Conservation (phyloP, 1,284 basidiomycete species). For the Ustilago shanxiensis region DNA sequence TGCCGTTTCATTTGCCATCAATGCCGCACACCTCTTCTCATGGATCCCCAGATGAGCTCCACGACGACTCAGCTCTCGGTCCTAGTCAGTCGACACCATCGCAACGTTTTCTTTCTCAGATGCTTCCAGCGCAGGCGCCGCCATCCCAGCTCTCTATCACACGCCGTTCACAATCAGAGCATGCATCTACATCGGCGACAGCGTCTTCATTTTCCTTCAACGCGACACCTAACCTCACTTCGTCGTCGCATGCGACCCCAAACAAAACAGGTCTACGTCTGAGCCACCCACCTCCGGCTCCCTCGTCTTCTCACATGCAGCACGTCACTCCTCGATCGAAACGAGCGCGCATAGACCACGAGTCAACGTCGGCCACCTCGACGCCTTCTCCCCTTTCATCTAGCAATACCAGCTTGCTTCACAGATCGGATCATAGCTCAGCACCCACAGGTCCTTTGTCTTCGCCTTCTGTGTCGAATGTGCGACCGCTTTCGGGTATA, state of each 20-base stretch:
- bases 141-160: neutral
- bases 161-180: neutral
- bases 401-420: neutral
- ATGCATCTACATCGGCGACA: neutral
- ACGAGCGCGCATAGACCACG: constrained; percentile 11
- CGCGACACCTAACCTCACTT: neutral
- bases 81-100: constrained; percentile 13
- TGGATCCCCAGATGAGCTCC: constrained; percentile 6
- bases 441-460: constrained; percentile 11
- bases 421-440: constrained; percentile 8
- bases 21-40: constrained; percentile 19
- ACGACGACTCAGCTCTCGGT: neutral
- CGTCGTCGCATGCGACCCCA: neutral
- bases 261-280: constrained; percentile 23
- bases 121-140: constrained; percentile 21
- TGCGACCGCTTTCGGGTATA: constrained; percentile 39
- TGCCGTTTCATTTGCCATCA: neutral
- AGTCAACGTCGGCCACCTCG: constrained; percentile 5
- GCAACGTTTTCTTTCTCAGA: constrained; percentile 29
- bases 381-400: constrained; percentile 15
- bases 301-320: constrained; percentile 7
- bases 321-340: constrained; percentile 31
- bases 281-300: constrained; percentile 42
- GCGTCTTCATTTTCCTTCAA: neutral
- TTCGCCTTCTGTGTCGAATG: constrained; percentile 13